Evolutionary conservation across 495 filamentous ascomycete species (phyloP).

Genomic region (Penicillium pancosmium): DNA sequence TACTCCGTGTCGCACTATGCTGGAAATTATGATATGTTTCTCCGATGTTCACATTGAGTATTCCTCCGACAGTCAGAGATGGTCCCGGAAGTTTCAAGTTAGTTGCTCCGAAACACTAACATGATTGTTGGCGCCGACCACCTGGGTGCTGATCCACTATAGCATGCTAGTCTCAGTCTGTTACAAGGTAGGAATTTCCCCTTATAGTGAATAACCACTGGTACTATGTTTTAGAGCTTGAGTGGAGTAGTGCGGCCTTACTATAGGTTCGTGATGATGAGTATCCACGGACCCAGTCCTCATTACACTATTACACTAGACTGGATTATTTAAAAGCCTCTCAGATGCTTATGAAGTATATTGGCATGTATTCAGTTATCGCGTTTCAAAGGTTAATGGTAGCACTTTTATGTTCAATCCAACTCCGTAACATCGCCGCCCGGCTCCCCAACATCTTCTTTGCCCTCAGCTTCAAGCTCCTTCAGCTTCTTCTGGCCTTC

Average conservation of each 20-base stretch:
- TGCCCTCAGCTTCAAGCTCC: conserved; percentile 70
- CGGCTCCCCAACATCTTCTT: conserved; percentile 43
- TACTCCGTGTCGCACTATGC: neutral
- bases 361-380: conserved; percentile 17
- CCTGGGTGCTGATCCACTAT: neutral
- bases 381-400: conserved; percentile 3
- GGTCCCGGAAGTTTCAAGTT: neutral
- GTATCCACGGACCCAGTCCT: no score
- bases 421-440: conserved; percentile 45
- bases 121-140: neutral
- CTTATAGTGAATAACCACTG: neutral
- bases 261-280: no score
- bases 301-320: neutral
- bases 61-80: neutral
- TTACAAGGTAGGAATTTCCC: neutral
- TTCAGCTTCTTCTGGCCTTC: conserved; percentile 79
- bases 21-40: neutral
- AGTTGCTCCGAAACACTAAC: conserved; percentile 1
- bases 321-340: neutral
- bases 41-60: neutral
- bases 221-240: neutral
- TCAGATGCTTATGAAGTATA: neutral
- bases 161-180: neutral
- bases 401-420: conserved; percentile 32
- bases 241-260: neutral